A percentile compares a stretch with the other conserved stretches of the same genome.
phyloP scores from a whole-genome alignment of 1,284 basidiomycete species.

The Cutaneotrichosporon daszewskae region DNA sequence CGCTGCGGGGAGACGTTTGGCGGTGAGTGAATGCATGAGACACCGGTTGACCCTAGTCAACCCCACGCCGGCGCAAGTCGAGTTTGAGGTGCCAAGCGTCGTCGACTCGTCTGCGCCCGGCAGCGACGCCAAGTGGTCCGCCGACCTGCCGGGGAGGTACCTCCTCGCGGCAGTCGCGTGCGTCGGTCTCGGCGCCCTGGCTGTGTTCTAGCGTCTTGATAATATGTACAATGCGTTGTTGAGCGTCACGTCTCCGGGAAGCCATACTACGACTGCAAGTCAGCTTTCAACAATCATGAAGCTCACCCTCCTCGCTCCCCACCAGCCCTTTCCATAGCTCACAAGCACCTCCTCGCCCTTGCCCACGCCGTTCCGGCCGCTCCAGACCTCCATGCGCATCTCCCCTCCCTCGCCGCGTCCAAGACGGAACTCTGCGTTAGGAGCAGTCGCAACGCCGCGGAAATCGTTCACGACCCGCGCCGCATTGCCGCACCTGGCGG shows the following conservation, averaged over 20 bases:
- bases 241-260: too few relatives aligned
- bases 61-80: neutral
- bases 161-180: too few relatives aligned
- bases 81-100: neutral
- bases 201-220: too few relatives aligned
- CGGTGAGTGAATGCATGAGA: neutral
- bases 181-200: too few relatives aligned
- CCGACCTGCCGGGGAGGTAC: too few relatives aligned
- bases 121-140: too few relatives aligned
- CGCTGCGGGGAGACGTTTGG: too few relatives aligned
- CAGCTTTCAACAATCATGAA: too few relatives aligned
- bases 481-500: slow-evolving; percentile 70
- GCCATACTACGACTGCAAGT: too few relatives aligned
- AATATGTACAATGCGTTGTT: too few relatives aligned
- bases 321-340: slow-evolving; percentile 90
- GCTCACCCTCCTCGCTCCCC: slow-evolving; percentile 53
- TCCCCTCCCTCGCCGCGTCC: slow-evolving; percentile 57
- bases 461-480: slow-evolving; percentile 83
- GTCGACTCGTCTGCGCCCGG: too few relatives aligned
- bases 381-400: slow-evolving; percentile 71
- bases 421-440: slow-evolving; percentile 70
- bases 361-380: slow-evolving; percentile 55
- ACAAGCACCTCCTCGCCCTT: slow-evolving; percentile 83
- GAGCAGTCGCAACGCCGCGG: slow-evolving; percentile 59
- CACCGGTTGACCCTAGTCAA: neutral